Evolutionary conservation across 2,329 filamentous ascomycete species (phyloP), one percentile per base, ranked within the genome.

Genomic region (Davidsoniella virescens): DNA sequence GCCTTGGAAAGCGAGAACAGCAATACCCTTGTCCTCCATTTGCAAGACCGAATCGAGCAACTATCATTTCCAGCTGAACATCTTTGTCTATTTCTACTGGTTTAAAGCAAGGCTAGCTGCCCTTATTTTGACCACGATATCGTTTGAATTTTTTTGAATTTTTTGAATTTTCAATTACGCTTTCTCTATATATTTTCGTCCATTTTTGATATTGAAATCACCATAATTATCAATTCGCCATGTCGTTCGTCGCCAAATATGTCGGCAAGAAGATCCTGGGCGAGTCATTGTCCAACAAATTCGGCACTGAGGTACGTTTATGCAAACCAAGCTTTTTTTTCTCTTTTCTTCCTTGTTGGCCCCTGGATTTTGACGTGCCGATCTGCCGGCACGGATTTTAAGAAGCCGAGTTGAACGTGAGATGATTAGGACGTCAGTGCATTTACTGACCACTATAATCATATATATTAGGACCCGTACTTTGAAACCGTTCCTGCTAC

Each of bases 401-500:
- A 23, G 20, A 23, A 23, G 20, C 20, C 20, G 20, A 23, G 20
- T 23, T 23, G 20, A 23, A 23, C 25, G 43, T 33, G 9, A 12
- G 29, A 9, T 12, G 29, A 33, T 12, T 9, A 33, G 10, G 29
- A 33, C 20, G 25, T 20, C 38, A 41, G 16, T 20, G n/a, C 18
- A 44, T 17, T 44, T 48, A 29, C 18, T 41, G 20, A 40, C 37
- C 36, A 41, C 46, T 41, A 26, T 40, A 48, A 29, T 18, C 5
- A 6, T n/a, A 26, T n/a, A 8, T 18, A 25, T 43, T n/a, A 95
- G 85, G 88, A 96, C 62, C 87, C 88, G 5, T 94, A 87, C 67
- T 94, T 88, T 59, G 86, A 94, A 63, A 72, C 79, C 57, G 79
- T 94, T 36, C 79, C 81, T 18, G 81, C 88, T 40, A 84, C 83